A percentile compares a stretch with the other conserved stretches of the same genome.
These are phyloP conservation scores for Scolecobasidium constrictum DNA, from an alignment of 2,329 filamentous ascomycete species.

Conservation along the genomic window DNA sequence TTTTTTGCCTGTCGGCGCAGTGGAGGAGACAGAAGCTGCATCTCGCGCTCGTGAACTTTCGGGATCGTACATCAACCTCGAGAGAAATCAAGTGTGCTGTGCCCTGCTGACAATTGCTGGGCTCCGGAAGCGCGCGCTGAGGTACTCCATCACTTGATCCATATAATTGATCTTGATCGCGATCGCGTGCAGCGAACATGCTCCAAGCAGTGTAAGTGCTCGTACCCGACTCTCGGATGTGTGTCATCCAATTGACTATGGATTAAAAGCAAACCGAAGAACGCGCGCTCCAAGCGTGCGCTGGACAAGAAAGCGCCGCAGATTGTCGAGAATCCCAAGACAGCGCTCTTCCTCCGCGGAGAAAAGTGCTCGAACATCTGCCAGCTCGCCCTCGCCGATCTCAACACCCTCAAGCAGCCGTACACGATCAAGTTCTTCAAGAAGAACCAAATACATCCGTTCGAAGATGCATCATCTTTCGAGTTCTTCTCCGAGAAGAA, in stretches of 20 bases:
- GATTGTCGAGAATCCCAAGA: slow-evolving; percentile 79
- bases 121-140: background rate
- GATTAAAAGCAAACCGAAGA: slow-evolving; percentile 25
- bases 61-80: no score
- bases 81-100: slow-evolving; percentile 1
- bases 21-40: no score
- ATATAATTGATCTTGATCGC: no score
- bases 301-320: slow-evolving; percentile 91
- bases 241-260: no score
- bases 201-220: slow-evolving; percentile 7
- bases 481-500: slow-evolving; percentile 98
- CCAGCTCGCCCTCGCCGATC: slow-evolving; percentile 73
- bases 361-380: slow-evolving; percentile 73
- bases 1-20: no score
- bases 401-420: slow-evolving; percentile 75
- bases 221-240: no score
- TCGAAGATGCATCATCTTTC: slow-evolving; percentile 77
- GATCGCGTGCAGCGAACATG: no score
- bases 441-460: slow-evolving; percentile 92
- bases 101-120: background rate
- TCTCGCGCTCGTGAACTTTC: no score
- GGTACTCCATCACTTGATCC: no score
- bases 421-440: slow-evolving; percentile 87
- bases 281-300: slow-evolving; percentile 86
- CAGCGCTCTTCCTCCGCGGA: slow-evolving; percentile 78